A percentile compares a stretch with the other conserved stretches of the same genome.
Conservation (phyloP, 108 stramenopile species). For the Nitzschia sp. region DNA sequence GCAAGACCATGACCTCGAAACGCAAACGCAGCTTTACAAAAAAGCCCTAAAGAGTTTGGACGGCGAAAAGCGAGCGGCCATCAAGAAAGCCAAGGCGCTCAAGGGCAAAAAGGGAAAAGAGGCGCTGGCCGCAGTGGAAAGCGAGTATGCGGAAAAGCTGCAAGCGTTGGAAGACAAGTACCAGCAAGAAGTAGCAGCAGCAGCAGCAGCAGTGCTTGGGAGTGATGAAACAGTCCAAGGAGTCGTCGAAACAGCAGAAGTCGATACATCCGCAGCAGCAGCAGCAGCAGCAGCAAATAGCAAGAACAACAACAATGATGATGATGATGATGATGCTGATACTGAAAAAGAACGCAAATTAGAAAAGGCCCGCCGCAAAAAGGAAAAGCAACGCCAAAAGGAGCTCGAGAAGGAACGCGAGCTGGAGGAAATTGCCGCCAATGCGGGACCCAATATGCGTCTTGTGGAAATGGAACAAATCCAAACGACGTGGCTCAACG, state of each 20-base stretch:
- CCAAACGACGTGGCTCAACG: conserved; percentile 41
- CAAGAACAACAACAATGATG: conserved; percentile 23
- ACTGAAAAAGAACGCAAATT: conserved; percentile 45
- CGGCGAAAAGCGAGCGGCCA: conserved; percentile 71
- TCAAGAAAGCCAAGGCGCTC: conserved; percentile 77
- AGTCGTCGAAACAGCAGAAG: background rate
- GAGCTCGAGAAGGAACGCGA: conserved; percentile 46
- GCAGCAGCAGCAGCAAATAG: background rate
- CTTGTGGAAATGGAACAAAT: conserved; percentile 68
- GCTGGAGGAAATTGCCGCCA: conserved; percentile 52
- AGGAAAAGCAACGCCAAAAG: conserved; percentile 62
- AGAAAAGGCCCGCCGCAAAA: conserved; percentile 62
- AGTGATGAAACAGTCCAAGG: conserved; percentile 14
- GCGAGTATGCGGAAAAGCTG: conserved; percentile 24
- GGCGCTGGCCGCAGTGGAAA: conserved; percentile 42
- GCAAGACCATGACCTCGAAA: too few species aligned
- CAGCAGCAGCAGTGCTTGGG: background rate
- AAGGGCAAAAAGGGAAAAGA: conserved; percentile 81
- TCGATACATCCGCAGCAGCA: conserved; percentile 8
- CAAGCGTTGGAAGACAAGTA: conserved; percentile 15
- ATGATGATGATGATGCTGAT: conserved; percentile 1
- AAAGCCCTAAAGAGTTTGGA: conserved; percentile 85
- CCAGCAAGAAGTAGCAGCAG: conserved; percentile 12
- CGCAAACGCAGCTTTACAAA: too few species aligned
- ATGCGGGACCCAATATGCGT: conserved; percentile 63